These are phyloP conservation scores for Candida boleticola DNA, from an alignment of 805 yeast species.

Conservation along the genomic window DNA sequence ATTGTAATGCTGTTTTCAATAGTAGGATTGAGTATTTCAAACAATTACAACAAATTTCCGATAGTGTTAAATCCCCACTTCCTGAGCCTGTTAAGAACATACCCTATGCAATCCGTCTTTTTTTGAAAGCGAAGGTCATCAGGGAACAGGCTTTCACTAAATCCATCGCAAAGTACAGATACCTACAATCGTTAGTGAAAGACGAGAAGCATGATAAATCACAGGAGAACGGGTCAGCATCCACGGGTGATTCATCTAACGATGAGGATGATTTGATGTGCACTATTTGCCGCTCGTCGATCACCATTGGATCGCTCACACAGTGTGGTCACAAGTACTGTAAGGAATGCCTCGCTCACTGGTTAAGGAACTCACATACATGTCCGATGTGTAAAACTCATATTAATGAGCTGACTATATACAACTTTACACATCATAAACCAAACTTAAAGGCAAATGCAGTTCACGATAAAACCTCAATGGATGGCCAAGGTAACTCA, in stretches of 20 bases:
- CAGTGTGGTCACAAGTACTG: conserved; percentile 94
- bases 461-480: conserved; percentile 17
- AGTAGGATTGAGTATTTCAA: conserved; percentile 78
- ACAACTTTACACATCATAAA: conserved; percentile 63
- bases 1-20: conserved; percentile 68
- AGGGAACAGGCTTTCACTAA: conserved; percentile 19
- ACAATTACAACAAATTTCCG: conserved; percentile 83
- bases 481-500: conserved; percentile 1
- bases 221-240: neutral
- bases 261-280: conserved; percentile 52
- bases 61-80: conserved; percentile 55
- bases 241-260: conserved; percentile 5
- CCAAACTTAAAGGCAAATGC: conserved; percentile 50
- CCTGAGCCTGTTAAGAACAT: neutral
- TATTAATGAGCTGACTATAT: conserved; percentile 52
- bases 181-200: conserved; percentile 25
- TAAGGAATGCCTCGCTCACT: conserved; percentile 69
- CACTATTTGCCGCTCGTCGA: conserved; percentile 72
- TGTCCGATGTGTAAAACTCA: conserved; percentile 83
- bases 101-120: neutral
- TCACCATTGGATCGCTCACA: conserved; percentile 74
- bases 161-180: conserved; percentile 33
- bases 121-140: neutral
- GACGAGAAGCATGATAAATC: neutral
- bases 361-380: conserved; percentile 54